Base-by-base conservation (phyloP, 2,329 filamentous ascomycete species). In the Cordyceps cateniannulata region DNA sequence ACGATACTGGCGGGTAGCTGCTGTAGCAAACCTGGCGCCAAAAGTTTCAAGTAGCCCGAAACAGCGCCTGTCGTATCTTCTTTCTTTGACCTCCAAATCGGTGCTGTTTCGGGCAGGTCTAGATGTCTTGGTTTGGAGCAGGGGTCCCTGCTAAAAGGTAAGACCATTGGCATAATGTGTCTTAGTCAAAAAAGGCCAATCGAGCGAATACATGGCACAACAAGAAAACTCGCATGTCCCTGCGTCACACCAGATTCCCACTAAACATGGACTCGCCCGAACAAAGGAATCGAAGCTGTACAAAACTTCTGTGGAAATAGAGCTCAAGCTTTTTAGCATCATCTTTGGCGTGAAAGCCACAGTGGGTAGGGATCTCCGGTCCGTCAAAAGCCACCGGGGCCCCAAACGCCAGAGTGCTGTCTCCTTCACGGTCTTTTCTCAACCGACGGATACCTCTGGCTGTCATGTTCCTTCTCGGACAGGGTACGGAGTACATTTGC, bases 331-430 rank as follows among this genome's bases (percentile, higher is more conserved):
- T 35, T 35, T 49, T 25, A 29, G 47, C 29, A 58, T 58, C 29
- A 58, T 58, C 25, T 14, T 25, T 14, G 48, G 22, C n/a, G 16
- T 24, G 25, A 32, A 44, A 59, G 56, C 56, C 56, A 59, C 56
- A 51, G 56, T 59, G 56, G 56, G 25, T 52, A 51, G 20, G 10
- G 56, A 59, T 59, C 56, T 51, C 48, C 47, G 56, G 56, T 24
- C 27, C 25, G 24, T 12, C n/a, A n/a, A 35, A 51, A 29, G 56
- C 56, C 48, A 52, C 56, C n/a, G 8, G 24, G 14, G 20, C 22
- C 9, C 52, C 18, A 35, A 16, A 32, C 7, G 14, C 8, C 38
- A 12, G 12, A 9, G 7, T 9, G 12, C 38, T 7, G 38, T 12
- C 12, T 6, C 29, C 29, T 5, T 35, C 29, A 35, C 12, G 29